A percentile compares a stretch with the other conserved stretches of the same genome.
Evolutionary conservation across 2,329 filamentous ascomycete species (phyloP).

Genomic region (Ophiosphaerella herpotricha): DNA sequence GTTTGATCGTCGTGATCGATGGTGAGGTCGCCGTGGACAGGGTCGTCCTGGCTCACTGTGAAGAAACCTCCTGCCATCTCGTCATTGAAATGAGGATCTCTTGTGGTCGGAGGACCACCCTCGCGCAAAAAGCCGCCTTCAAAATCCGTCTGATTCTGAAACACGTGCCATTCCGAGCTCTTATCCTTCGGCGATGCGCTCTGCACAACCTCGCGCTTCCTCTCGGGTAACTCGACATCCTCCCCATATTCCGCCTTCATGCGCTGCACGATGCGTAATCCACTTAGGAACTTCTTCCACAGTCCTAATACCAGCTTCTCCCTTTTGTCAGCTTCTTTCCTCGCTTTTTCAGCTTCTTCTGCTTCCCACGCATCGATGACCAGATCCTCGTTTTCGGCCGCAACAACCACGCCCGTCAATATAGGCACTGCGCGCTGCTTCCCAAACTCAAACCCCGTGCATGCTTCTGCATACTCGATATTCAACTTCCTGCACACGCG

Average conservation of each 20-base stretch:
- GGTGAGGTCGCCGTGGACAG: constrained; percentile 36
- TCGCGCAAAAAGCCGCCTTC: constrained; percentile 51
- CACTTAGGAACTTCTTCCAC: constrained; percentile 89
- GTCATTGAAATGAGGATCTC: constrained; percentile 18
- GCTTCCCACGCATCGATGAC: constrained; percentile 76
- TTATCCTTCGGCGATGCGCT: constrained; percentile 60
- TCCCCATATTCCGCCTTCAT: constrained; percentile 42
- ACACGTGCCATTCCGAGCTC: constrained; percentile 47
- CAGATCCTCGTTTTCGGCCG: constrained; percentile 74
- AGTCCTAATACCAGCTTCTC: constrained; percentile 72
- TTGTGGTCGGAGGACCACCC: constrained; percentile 10
- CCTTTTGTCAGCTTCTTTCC: constrained; percentile 80
- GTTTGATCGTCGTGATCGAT: constrained; percentile 38
- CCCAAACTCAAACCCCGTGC: constrained; percentile 95
- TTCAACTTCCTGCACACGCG: constrained; percentile 81
- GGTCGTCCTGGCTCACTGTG: constrained; percentile 42
- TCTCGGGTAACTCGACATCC: constrained; percentile 65
- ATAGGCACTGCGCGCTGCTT: constrained; percentile 92
- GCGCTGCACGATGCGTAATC: constrained; percentile 70
- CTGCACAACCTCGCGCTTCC: constrained; percentile 48
- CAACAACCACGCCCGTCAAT: constrained; percentile 86
- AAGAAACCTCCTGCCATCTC: constrained; percentile 45
- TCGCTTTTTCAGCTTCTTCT: constrained; percentile 74
- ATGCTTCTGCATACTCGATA: constrained; percentile 91
- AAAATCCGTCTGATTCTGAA: constrained; percentile 37